Conservation (phyloP, 1,139 yeast genomes). For the Scheffersomyces titani region DNA sequence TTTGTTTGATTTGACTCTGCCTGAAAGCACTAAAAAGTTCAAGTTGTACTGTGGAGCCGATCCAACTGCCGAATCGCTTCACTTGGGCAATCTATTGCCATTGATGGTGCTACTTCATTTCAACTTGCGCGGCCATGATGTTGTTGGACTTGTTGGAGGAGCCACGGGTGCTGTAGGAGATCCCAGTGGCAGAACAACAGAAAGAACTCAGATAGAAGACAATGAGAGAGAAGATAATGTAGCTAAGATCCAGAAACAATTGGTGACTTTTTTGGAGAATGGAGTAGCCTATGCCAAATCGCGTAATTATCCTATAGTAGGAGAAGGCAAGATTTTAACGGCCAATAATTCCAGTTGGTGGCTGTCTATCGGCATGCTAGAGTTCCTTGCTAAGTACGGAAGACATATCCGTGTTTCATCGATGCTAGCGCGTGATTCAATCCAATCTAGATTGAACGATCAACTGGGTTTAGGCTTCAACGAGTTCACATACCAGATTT, state of each 20-base stretch:
- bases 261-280: slow-evolving; percentile 56
- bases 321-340: slow-evolving; percentile 41
- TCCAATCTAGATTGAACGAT: slow-evolving; percentile 68
- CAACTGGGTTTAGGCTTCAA: slow-evolving; percentile 86
- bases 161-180: slow-evolving; percentile 98
- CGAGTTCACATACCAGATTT: slow-evolving; percentile 88
- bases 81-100: slow-evolving; percentile 88
- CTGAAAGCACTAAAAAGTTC: slow-evolving; percentile 34
- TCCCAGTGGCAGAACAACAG: slow-evolving; percentile 88
- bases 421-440: slow-evolving; percentile 89
- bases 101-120: slow-evolving; percentile 83
- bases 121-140: slow-evolving; percentile 78
- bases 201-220: slow-evolving; percentile 59
- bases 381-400: slow-evolving; percentile 78
- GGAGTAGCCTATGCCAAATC: slow-evolving; percentile 65
- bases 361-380: slow-evolving; percentile 71
- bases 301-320: slow-evolving; percentile 47
- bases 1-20: slow-evolving; percentile 38
- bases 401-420: slow-evolving; percentile 77
- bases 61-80: slow-evolving; percentile 89
- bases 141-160: slow-evolving; percentile 90
- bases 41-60: slow-evolving; percentile 93
- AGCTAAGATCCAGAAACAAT: slow-evolving; percentile 58
- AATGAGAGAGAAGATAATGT: slow-evolving; percentile 61
- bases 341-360: slow-evolving; percentile 86